Conservation (phyloP, 495 filamentous ascomycete genomes). For the Tuber indicum region DNA sequence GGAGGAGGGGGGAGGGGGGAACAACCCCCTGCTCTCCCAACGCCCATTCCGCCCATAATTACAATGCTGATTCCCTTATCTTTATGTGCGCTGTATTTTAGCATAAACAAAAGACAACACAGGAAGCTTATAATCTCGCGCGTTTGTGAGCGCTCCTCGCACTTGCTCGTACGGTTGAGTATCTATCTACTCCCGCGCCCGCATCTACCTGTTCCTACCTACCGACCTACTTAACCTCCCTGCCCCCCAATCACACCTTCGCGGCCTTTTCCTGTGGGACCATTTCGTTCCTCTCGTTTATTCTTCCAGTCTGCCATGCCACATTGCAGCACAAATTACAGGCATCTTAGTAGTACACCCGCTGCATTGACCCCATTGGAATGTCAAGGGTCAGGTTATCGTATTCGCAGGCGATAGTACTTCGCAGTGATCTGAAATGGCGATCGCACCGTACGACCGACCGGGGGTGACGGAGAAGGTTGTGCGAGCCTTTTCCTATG, state of each 20-base stretch:
- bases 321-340: background rate
- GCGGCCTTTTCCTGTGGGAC: background rate
- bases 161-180: background rate
- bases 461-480: background rate
- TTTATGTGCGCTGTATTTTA: background rate
- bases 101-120: background rate
- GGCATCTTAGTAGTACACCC: constrained; percentile 1
- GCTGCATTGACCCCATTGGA: background rate
- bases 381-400: background rate
- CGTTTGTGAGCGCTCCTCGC: background rate
- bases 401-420: background rate
- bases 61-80: background rate
- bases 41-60: background rate
- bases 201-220: background rate
- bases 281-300: background rate
- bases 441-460: background rate
- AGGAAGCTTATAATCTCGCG: background rate
- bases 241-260: background rate
- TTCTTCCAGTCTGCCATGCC: background rate
- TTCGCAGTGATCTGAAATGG: background rate
- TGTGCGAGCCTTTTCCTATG: background rate
- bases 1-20: no score
- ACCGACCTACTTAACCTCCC: background rate
- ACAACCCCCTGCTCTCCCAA: background rate
- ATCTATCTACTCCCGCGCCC: background rate